Percentiles rank a stretch among this genome's conserved stretches.
These are phyloP conservation scores for Endogone sp. DNA, from an alignment of 192 early-diverging fungal genomes.

Conservation along the genomic window DNA sequence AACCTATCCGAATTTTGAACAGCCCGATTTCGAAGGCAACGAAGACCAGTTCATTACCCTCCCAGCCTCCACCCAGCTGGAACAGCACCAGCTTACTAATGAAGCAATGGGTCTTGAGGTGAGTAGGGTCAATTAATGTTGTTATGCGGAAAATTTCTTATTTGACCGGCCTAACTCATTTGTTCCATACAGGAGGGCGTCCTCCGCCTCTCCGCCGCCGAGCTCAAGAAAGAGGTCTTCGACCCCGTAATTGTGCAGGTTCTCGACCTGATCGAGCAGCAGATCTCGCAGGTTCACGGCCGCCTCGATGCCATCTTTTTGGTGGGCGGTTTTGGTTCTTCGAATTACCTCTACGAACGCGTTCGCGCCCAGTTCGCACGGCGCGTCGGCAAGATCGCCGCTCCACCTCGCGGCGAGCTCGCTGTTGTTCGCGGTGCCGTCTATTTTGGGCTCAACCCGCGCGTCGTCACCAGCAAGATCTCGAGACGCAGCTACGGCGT, in stretches of 20 bases:
- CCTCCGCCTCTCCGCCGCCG: slow-evolving; percentile 22
- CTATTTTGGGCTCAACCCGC: slow-evolving; percentile 28
- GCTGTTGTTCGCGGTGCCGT: slow-evolving; percentile 50
- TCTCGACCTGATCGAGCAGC: slow-evolving; percentile 33
- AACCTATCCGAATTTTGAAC: too few relatives aligned
- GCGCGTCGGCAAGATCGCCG: slow-evolving; percentile 21
- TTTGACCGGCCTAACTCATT: background rate
- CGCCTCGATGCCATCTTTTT: slow-evolving; percentile 40
- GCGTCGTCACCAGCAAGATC: slow-evolving; percentile 29
- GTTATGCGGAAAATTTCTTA: background rate
- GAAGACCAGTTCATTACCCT: slow-evolving; percentile 39
- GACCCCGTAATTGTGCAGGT: slow-evolving; percentile 37
- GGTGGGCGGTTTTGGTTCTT: slow-evolving; percentile 52
- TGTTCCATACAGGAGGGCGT: slow-evolving; percentile 13
- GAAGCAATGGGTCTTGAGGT: slow-evolving; percentile 38
- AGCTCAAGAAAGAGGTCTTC: slow-evolving; percentile 42
- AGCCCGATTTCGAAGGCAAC: slow-evolving; percentile 39
- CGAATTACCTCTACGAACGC: slow-evolving; percentile 31
- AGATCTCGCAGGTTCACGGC: slow-evolving; percentile 26
- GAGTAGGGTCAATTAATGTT: background rate
- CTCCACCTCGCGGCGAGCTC: slow-evolving; percentile 40
- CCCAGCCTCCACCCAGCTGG: slow-evolving; percentile 31
- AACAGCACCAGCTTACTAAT: slow-evolving; percentile 25
- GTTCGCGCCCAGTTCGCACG: slow-evolving; percentile 26
- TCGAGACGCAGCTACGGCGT: slow-evolving; percentile 38